These are phyloP conservation scores for Microdochium paspali DNA, from an alignment of 2,329 filamentous ascomycete species.

Conservation along the genomic window DNA sequence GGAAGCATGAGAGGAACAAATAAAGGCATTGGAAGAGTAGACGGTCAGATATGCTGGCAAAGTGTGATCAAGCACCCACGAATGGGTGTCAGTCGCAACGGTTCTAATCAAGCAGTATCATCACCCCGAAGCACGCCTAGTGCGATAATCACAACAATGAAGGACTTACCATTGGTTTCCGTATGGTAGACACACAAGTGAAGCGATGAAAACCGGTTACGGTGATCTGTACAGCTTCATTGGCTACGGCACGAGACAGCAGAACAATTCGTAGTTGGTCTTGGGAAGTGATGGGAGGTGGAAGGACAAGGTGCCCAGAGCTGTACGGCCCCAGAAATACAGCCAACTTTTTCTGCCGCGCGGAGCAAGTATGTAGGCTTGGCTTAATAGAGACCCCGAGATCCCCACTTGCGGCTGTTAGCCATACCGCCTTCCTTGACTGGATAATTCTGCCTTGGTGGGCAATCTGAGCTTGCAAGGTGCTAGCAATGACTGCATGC, in stretches of 20 bases:
- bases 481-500: not conserved
- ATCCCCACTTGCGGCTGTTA: not conserved
- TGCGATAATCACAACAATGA: not conserved
- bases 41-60: slow-evolving; percentile 37
- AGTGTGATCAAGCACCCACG: slow-evolving; percentile 41
- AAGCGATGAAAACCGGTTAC: no score
- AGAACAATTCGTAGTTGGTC: no score
- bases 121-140: slow-evolving; percentile 23
- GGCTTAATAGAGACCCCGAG: not conserved
- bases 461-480: not conserved
- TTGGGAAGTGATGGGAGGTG: no score
- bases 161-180: not conserved
- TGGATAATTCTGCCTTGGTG: slow-evolving; percentile 2
- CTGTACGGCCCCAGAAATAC: no score
- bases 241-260: no score
- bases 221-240: no score
- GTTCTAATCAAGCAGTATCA: slow-evolving; percentile 46
- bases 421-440: slow-evolving; percentile 16
- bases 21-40: not conserved
- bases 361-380: not conserved
- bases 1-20: not conserved
- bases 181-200: no score
- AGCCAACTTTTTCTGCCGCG: not conserved
- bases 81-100: slow-evolving; percentile 47
- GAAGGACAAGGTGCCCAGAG: no score